phyloP scores from a whole-genome alignment of 2,329 filamentous ascomycete species.

The Seiridium cupressi region DNA sequence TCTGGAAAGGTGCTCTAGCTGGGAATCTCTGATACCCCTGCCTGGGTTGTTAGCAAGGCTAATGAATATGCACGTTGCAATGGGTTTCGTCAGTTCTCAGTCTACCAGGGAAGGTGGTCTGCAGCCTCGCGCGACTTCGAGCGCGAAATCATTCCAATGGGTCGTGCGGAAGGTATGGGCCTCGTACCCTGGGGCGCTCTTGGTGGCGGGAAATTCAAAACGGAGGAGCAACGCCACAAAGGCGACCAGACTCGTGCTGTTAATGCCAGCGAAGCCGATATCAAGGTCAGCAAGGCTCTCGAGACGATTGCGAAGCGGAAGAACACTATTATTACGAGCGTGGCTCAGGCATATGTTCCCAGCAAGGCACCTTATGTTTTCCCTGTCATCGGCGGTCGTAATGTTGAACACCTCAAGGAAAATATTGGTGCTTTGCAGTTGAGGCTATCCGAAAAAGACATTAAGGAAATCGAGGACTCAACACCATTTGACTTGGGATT shows the following conservation, averaged over 20 bases:
- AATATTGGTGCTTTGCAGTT: conserved; percentile 39
- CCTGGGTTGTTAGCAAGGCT: conserved; percentile 36
- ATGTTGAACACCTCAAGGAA: conserved; percentile 45
- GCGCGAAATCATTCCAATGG: conserved; percentile 42
- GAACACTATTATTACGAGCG: conserved; percentile 52
- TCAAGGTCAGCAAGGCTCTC: conserved; percentile 54
- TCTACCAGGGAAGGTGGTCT: conserved; percentile 40
- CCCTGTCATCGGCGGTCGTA: conserved; percentile 49
- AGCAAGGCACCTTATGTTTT: conserved; percentile 47
- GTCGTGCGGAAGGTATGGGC: conserved; percentile 43
- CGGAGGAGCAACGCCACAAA: conserved; percentile 31
- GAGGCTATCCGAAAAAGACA: background rate
- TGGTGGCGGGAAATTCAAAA: conserved; percentile 46
- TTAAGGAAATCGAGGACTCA: background rate
- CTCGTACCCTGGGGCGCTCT: conserved; percentile 58
- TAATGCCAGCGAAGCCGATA: conserved; percentile 44
- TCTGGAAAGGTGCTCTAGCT: conserved; percentile 41
- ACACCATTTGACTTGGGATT: background rate
- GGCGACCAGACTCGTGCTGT: conserved; percentile 21
- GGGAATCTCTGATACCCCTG: conserved; percentile 36
- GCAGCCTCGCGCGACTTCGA: conserved; percentile 33
- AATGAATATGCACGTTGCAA: conserved; percentile 35
- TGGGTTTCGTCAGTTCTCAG: conserved; percentile 33
- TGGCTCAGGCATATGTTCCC: conserved; percentile 51
- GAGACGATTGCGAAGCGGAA: conserved; percentile 55